Conservation (phyloP, 306 rosid species). For the Begonia peltatifolia region DNA sequence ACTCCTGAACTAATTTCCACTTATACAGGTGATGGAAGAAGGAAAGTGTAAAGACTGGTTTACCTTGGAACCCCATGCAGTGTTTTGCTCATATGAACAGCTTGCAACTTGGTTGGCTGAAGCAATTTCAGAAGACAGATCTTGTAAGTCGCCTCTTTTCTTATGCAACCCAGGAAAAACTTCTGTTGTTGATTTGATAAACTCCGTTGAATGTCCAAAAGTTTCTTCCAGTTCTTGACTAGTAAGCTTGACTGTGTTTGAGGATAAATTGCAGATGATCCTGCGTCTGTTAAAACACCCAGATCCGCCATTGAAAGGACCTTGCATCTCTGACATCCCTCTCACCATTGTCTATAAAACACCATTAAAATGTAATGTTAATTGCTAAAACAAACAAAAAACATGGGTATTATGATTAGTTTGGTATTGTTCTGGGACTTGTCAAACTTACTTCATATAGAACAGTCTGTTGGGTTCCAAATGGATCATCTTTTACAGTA, state of each 20-base stretch:
- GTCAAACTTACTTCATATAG: conserved; percentile 14
- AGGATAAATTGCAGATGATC: conserved; percentile 6
- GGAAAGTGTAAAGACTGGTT: no score
- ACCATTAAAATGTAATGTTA: no score
- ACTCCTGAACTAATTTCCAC: no score
- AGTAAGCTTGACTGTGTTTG: background rate
- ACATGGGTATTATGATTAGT: no score
- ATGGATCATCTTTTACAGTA: conserved; percentile 49
- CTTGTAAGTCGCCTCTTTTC: background rate
- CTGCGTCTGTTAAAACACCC: conserved; percentile 12
- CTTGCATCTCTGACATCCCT: conserved; percentile 16
- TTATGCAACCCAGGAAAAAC: background rate
- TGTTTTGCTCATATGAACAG: conserved; percentile 9
- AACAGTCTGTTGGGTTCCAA: conserved; percentile 25
- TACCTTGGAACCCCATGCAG: conserved; percentile 15
- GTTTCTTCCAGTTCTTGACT: background rate
- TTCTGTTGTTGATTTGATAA: background rate
- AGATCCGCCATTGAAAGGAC: conserved; percentile 7
- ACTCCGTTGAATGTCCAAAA: conserved; percentile 17
- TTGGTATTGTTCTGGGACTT: no score
- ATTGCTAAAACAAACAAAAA: no score
- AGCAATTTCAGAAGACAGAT: conserved; percentile 3
- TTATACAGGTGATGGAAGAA: no score
- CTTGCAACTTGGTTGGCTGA: conserved; percentile 4
- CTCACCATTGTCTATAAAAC: conserved; percentile 1